Evolutionary conservation across 768 basidiomycete species (phyloP).

Genomic region (Auriscalpium orientale): DNA sequence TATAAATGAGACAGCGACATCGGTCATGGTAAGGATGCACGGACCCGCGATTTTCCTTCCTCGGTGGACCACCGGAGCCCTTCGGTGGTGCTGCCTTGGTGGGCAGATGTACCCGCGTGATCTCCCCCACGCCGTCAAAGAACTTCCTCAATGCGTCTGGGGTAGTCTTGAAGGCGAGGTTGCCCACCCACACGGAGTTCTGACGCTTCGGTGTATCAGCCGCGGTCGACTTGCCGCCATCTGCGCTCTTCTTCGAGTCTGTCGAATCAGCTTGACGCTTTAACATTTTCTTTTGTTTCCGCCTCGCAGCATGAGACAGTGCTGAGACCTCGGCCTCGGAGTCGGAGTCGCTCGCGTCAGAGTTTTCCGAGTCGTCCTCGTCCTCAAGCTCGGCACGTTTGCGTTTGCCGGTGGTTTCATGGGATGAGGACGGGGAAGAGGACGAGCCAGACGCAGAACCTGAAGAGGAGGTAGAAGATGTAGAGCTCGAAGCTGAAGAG

Average conservation of each 20-base stretch:
- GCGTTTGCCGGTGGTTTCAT: not conserved
- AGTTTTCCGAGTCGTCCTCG: slow-evolving; percentile 1
- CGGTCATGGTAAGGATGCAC: slow-evolving; percentile 23
- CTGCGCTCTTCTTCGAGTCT: slow-evolving; percentile 31
- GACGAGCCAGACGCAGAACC: not conserved
- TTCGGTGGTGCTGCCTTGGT: slow-evolving; percentile 46
- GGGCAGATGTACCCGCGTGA: slow-evolving; percentile 83
- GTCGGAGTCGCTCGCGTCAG: slow-evolving; percentile 8
- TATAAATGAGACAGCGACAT: not conserved
- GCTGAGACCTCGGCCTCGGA: slow-evolving; percentile 19
- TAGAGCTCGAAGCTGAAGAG: too few species aligned
- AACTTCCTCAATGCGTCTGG: slow-evolving; percentile 60
- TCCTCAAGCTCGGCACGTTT: not conserved
- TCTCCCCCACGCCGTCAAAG: slow-evolving; percentile 64
- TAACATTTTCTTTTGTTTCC: slow-evolving; percentile 49
- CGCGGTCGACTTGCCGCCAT: slow-evolving; percentile 15
- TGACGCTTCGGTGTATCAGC: slow-evolving; percentile 43
- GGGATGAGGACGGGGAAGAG: not conserved
- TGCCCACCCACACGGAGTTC: slow-evolving; percentile 94
- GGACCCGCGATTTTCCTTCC: slow-evolving; percentile 74
- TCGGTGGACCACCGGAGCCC: slow-evolving; percentile 28
- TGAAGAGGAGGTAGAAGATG: too few species aligned
- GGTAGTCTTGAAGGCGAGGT: slow-evolving; percentile 86
- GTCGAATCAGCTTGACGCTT: slow-evolving; percentile 21
- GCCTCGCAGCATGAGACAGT: slow-evolving; percentile 69